These are phyloP conservation scores for Bassia scoparia DNA, from an alignment of 148 eudicot genomes.

Conservation along the genomic window DNA sequence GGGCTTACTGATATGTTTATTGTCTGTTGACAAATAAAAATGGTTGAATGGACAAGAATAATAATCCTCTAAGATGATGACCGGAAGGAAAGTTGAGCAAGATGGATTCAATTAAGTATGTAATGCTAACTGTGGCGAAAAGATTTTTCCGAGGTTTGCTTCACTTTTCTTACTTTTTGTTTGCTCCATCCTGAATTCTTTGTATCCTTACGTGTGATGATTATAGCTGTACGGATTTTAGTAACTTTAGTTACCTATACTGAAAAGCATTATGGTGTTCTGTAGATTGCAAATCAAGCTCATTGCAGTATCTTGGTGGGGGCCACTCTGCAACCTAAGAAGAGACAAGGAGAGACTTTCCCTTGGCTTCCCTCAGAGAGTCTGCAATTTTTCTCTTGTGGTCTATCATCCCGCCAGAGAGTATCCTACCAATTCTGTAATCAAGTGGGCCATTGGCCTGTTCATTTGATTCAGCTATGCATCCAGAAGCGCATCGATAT, in stretches of 20 bases:
- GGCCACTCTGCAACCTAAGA: conserved; percentile 93
- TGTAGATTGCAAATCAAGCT: conserved; percentile 73
- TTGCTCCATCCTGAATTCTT: too few relatives aligned
- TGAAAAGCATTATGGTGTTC: background rate
- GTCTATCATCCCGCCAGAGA: conserved; percentile 81
- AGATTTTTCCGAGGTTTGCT: conserved; percentile 86
- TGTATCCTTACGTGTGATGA: too few relatives aligned
- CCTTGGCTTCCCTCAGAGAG: conserved; percentile 58
- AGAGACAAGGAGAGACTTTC: conserved; percentile 87
- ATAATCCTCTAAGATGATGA: conserved; percentile 52
- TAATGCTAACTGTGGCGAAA: conserved; percentile 96
- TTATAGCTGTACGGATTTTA: too few relatives aligned
- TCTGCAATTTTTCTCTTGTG: conserved; percentile 85
- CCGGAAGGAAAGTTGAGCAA: conserved; percentile 35
- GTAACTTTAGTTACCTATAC: background rate
- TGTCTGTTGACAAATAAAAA: conserved; percentile 67
- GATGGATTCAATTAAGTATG: conserved; percentile 80
- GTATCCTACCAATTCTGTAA: conserved; percentile 75
- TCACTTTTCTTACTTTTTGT: conserved; percentile 2
- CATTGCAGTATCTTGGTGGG: conserved; percentile 84
- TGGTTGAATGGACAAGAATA: conserved; percentile 84
- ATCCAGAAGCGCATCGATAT: conserved; percentile 62
- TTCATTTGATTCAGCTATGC: conserved; percentile 77
- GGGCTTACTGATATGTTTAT: conserved; percentile 63
- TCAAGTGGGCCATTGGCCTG: conserved; percentile 87